phyloP scores from a whole-genome alignment of 2,329 filamentous ascomycete species.

The Alternaria sp. region DNA sequence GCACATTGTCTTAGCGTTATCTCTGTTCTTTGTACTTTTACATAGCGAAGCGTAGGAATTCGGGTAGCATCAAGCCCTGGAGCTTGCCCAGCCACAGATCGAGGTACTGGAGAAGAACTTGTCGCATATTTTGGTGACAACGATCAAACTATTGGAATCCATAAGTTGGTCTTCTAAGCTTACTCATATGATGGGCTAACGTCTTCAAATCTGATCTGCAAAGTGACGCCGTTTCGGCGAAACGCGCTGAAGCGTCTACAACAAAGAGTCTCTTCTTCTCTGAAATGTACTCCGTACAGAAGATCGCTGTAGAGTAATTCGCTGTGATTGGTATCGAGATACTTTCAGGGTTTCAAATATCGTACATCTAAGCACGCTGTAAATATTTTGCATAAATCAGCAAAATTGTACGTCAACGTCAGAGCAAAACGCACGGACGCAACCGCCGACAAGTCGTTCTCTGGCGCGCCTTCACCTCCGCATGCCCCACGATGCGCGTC shows the following conservation, averaged over 20 bases:
- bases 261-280: neutral
- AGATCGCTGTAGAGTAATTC: neutral
- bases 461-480: conserved; percentile 24
- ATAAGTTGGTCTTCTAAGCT: neutral
- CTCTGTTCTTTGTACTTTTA: conserved; percentile 6
- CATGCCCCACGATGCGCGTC: conserved; percentile 24
- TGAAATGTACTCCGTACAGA: neutral
- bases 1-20: neutral
- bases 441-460: conserved; percentile 11
- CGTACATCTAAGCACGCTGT: neutral
- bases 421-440: conserved; percentile 16
- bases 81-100: neutral
- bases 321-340: neutral
- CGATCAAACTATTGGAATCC: neutral
- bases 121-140: conserved; percentile 3
- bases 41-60: conserved; percentile 4
- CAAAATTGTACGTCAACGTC: conserved; percentile 2
- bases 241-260: neutral
- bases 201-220: neutral
- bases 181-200: neutral
- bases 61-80: conserved; percentile 1
- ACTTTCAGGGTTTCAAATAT: neutral
- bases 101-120: conserved; percentile 1
- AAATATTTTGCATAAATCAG: neutral
- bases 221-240: neutral